phyloP scores from a whole-genome alignment of 208 protist species.

The Lotmaria passim region DNA sequence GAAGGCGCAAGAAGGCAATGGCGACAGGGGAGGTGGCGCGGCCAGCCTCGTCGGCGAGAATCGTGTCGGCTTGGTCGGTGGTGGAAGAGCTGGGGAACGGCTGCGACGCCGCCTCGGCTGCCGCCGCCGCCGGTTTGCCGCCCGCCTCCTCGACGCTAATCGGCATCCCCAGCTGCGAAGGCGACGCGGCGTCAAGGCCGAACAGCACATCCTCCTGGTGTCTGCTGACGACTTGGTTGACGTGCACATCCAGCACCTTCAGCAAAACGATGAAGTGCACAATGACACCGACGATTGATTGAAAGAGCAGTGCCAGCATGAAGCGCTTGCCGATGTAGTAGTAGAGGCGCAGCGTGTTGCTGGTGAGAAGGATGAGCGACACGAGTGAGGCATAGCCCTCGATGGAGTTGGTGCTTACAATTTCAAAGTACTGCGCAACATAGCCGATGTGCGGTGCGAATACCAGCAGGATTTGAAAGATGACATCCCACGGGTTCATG shows the following conservation, averaged over 20 bases:
- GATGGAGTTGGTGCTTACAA: constrained; percentile 40
- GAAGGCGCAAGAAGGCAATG: not conserved
- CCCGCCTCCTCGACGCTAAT: not conserved
- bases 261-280: constrained; percentile 62
- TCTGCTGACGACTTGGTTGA: constrained; percentile 13
- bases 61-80: not conserved
- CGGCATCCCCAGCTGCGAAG: not conserved
- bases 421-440: constrained; percentile 58
- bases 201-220: constrained; percentile 15
- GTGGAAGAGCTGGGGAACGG: not conserved
- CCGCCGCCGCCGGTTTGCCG: not conserved
- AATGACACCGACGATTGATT: constrained; percentile 55
- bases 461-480: constrained; percentile 61
- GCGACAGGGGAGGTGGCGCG: not conserved
- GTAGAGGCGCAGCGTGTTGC: constrained; percentile 81
- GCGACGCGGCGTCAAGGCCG: not conserved
- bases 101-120: not conserved
- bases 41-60: not conserved
- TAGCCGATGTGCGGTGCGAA: constrained; percentile 77
- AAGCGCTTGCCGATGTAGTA: constrained; percentile 74
- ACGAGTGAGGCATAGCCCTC: constrained; percentile 73
- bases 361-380: constrained; percentile 74
- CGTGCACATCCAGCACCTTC: constrained; percentile 52
- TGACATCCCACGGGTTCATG: constrained; percentile 11
- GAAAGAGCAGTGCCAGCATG: constrained; percentile 67